Percentiles rank a stretch among this genome's conserved stretches.
These are phyloP conservation scores for Beta lomatogona DNA, from an alignment of 179 eudicot species.

Conservation along the genomic window DNA sequence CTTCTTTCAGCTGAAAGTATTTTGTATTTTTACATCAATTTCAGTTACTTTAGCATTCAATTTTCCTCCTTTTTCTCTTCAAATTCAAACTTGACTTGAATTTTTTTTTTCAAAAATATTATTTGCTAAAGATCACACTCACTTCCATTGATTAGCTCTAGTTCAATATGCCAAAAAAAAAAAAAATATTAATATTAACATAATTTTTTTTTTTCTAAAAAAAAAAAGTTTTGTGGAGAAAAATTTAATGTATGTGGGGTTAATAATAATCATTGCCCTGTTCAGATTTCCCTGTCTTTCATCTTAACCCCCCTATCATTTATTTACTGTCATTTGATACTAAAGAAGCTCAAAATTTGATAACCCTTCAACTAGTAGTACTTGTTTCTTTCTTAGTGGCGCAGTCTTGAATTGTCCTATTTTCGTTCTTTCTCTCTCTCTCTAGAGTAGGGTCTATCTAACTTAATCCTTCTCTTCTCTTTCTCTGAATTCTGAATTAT, in stretches of 20 bases:
- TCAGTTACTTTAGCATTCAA: conserved; percentile 17
- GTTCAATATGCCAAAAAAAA: too few species aligned
- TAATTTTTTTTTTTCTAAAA: too few species aligned
- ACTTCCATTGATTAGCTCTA: too few species aligned
- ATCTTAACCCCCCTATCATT: conserved; percentile 34
- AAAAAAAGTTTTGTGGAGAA: conserved; percentile 8
- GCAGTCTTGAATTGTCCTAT: conserved; percentile 45
- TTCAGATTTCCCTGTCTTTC: conserved; percentile 35
- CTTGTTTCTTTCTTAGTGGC: conserved; percentile 37
- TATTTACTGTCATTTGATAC: conserved; percentile 32
- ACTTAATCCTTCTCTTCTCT: not conserved
- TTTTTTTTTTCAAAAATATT: not conserved
- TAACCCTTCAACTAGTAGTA: conserved; percentile 25
- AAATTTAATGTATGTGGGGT: conserved; percentile 34
- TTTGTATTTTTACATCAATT: conserved; percentile 22
- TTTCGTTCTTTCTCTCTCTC: conserved; percentile 22
- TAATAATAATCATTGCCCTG: conserved; percentile 41
- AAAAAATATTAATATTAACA: too few species aligned
- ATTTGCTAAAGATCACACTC: too few species aligned
- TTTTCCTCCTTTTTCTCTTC: conserved; percentile 10
- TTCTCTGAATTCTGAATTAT: conserved; percentile 22
- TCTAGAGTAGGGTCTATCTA: conserved; percentile 41
- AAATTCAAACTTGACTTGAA: conserved; percentile 8
- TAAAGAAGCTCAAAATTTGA: conserved; percentile 38
- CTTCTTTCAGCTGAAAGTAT: conserved; percentile 33